Evolutionary conservation across 2,329 filamentous ascomycete genomes (phyloP).

Genomic region (Fusarium sp.): DNA sequence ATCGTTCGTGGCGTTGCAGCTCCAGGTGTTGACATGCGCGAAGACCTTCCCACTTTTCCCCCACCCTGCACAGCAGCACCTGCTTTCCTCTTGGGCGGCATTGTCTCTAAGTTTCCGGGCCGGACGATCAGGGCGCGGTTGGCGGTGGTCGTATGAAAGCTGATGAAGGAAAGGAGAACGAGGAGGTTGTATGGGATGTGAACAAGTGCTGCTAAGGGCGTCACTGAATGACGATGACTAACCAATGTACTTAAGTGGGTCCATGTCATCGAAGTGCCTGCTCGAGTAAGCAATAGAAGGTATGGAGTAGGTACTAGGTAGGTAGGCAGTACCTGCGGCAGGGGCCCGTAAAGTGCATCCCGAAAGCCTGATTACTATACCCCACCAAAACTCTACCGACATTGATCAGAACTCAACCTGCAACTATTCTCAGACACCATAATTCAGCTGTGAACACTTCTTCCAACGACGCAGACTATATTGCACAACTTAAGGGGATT

Average conservation of each 20-base stretch:
- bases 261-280: neutral
- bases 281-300: neutral
- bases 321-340: neutral
- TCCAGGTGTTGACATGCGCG: slow-evolving; percentile 69
- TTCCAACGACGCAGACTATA: neutral
- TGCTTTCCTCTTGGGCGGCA: slow-evolving; percentile 80
- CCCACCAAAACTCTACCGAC: slow-evolving; percentile 31
- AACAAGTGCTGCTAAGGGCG: slow-evolving; percentile 11
- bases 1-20: slow-evolving; percentile 68
- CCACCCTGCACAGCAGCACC: slow-evolving; percentile 57
- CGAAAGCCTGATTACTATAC: slow-evolving; percentile 32
- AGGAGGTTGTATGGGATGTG: neutral
- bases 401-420: slow-evolving; percentile 9
- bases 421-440: neutral
- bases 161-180: neutral
- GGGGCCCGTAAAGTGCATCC: slow-evolving; percentile 13
- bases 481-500: neutral
- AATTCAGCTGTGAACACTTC: neutral
- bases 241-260: neutral
- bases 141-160: slow-evolving; percentile 9
- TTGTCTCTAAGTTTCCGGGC: slow-evolving; percentile 54
- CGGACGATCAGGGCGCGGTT: slow-evolving; percentile 7
- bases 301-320: neutral
- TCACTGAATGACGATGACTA: slow-evolving; percentile 33
- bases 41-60: slow-evolving; percentile 66